These are phyloP conservation scores for Epichloe coenophiala DNA, from an alignment of 2,329 filamentous ascomycete genomes.

Conservation along the genomic window DNA sequence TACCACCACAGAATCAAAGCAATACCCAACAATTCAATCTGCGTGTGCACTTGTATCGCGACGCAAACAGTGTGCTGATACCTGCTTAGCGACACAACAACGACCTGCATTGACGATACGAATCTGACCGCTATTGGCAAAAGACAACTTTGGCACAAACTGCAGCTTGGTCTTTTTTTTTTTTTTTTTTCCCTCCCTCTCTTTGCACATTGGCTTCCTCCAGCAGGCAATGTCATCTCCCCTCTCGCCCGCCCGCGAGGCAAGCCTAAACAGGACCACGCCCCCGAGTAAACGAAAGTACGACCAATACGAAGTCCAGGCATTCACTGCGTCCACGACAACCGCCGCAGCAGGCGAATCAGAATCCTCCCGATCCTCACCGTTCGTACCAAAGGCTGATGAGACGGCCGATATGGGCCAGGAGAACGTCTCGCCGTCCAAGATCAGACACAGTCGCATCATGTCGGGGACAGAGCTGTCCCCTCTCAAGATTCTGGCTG, in stretches of 20 bases:
- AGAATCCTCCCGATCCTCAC: slow-evolving; percentile 11
- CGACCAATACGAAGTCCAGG: slow-evolving; percentile 22
- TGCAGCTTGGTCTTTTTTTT: background rate
- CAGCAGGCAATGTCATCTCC: slow-evolving; percentile 23
- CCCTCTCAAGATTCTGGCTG: slow-evolving; percentile 41
- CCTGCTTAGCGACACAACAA: no score
- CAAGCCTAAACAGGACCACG: slow-evolving; percentile 24
- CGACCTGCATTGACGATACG: no score
- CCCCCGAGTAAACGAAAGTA: slow-evolving; percentile 16
- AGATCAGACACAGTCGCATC: slow-evolving; percentile 39
- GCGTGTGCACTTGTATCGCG: background rate
- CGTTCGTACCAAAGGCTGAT: slow-evolving; percentile 17
- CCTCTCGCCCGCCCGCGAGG: slow-evolving; percentile 24
- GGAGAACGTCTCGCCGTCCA: slow-evolving; percentile 34
- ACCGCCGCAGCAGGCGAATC: background rate
- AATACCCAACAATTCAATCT: background rate
- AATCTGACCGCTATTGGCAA: background rate
- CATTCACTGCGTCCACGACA: slow-evolving; percentile 11
- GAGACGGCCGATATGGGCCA: slow-evolving; percentile 23
- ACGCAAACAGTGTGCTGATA: background rate
- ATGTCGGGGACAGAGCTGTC: slow-evolving; percentile 44
- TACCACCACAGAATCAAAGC: background rate
- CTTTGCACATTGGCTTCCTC: background rate
- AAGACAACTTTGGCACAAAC: background rate
- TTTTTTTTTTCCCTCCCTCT: no score